These are phyloP conservation scores for Tulasnella sp. DNA, from an alignment of 768 basidiomycete species.

Conservation along the genomic window DNA sequence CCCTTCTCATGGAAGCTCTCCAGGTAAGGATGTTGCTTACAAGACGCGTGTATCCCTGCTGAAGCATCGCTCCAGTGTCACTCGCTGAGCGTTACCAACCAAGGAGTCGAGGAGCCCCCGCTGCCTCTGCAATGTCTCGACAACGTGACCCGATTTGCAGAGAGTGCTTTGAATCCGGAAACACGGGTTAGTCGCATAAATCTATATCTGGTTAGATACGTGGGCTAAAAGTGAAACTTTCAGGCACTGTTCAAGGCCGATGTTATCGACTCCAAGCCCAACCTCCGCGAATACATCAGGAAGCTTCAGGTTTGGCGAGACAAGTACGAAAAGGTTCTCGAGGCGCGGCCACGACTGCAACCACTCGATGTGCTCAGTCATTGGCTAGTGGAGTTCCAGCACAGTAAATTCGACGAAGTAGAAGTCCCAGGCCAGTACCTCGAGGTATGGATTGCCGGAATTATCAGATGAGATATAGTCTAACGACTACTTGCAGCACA, in stretches of 20 bases:
- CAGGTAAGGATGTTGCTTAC: constrained; percentile 42
- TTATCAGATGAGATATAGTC: neutral
- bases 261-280: constrained; percentile 71
- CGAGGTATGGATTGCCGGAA: constrained; percentile 55
- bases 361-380: constrained; percentile 81
- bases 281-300: constrained; percentile 77
- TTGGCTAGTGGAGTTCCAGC: constrained; percentile 95
- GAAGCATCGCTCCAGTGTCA: constrained; percentile 31
- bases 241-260: constrained; percentile 89
- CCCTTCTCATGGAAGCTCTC: constrained; percentile 80
- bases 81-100: constrained; percentile 29
- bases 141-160: constrained; percentile 35
- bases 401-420: constrained; percentile 94
- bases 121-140: constrained; percentile 30
- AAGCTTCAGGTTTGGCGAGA: constrained; percentile 91
- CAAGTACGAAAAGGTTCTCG: constrained; percentile 75
- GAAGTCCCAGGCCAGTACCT: constrained; percentile 99
- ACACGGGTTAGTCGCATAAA: constrained; percentile 15
- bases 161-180: constrained; percentile 28
- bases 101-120: constrained; percentile 32
- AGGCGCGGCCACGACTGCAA: constrained; percentile 73
- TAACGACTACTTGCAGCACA: constrained; percentile 52
- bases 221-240: neutral
- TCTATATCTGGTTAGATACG: neutral
- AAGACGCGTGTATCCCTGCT: neutral